These are phyloP conservation scores for Colletotrichum cuscutae DNA, from an alignment of 2,329 filamentous ascomycete species.

Conservation along the genomic window DNA sequence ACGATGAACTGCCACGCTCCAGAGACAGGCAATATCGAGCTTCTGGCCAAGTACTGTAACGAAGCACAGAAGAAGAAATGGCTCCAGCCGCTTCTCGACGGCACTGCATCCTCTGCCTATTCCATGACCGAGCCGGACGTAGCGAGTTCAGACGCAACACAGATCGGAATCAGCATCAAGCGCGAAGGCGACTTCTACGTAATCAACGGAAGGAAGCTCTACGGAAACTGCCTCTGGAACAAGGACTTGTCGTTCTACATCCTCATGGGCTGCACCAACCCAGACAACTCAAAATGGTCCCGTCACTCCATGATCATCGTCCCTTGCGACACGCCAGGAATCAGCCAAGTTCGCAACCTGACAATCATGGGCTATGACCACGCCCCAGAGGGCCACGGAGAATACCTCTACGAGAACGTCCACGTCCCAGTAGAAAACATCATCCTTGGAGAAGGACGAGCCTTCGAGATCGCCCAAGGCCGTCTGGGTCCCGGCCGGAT, in stretches of 20 bases:
- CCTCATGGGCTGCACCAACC: slow-evolving; percentile 93
- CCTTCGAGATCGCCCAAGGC: background rate
- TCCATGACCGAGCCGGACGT: slow-evolving; percentile 94
- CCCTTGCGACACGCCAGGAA: slow-evolving; percentile 82
- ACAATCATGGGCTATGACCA: slow-evolving; percentile 96
- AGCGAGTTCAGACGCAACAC: slow-evolving; percentile 90
- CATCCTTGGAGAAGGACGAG: background rate
- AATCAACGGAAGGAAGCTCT: slow-evolving; percentile 75
- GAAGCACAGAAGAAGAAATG: slow-evolving; percentile 86
- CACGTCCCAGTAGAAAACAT: background rate
- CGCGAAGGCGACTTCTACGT: slow-evolving; percentile 89
- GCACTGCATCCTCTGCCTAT: slow-evolving; percentile 88
- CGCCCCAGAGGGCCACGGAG: slow-evolving; percentile 54
- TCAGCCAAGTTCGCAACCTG: slow-evolving; percentile 92
- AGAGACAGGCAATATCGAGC: slow-evolving; percentile 96
- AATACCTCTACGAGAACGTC: background rate
- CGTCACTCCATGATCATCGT: slow-evolving; percentile 96
- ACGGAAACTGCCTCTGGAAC: slow-evolving; percentile 35
- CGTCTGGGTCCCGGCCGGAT: background rate
- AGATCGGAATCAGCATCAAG: slow-evolving; percentile 86
- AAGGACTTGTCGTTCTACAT: slow-evolving; percentile 77
- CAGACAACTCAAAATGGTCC: slow-evolving; percentile 79
- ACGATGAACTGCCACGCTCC: slow-evolving; percentile 89
- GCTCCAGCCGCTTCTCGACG: slow-evolving; percentile 83
- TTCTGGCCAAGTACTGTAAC: slow-evolving; percentile 89